These are phyloP conservation scores for Protomyces gravidus DNA, from an alignment of 1,139 yeast species.

Conservation along the genomic window DNA sequence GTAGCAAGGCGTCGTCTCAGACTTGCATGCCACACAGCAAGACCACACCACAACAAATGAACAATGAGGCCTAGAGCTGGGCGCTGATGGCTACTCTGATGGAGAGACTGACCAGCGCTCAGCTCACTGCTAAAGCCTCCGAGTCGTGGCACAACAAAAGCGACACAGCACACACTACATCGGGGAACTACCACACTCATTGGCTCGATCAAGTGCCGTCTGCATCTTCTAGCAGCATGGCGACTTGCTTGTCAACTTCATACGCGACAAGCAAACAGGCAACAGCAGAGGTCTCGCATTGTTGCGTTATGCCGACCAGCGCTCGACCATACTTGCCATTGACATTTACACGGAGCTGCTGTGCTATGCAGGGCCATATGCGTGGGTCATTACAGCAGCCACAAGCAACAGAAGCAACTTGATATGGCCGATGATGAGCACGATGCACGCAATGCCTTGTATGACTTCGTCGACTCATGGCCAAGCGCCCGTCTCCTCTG, in stretches of 20 bases:
- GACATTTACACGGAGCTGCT: conserved; percentile 65
- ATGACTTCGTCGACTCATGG: conserved; percentile 22
- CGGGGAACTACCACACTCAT: conserved; percentile 63
- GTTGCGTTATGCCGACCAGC: conserved; percentile 74
- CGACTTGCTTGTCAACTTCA: conserved; percentile 67
- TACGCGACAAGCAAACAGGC: conserved; percentile 66
- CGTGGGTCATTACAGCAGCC: conserved; percentile 70
- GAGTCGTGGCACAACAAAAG: conserved; percentile 43
- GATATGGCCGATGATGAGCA: conserved; percentile 30
- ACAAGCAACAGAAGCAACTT: conserved; percentile 43
- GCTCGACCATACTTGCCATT: conserved; percentile 77
- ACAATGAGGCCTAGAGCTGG: not conserved
- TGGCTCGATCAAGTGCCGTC: conserved; percentile 70
- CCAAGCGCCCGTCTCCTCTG: not conserved
- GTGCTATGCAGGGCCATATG: conserved; percentile 56
- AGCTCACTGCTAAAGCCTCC: conserved; percentile 23
- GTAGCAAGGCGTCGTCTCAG: not conserved
- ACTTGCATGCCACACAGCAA: no score
- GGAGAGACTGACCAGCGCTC: conserved; percentile 25
- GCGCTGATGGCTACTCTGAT: conserved; percentile 1
- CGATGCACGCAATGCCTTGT: conserved; percentile 24
- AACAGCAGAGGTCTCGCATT: conserved; percentile 73
- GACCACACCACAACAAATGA: not conserved
- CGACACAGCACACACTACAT: conserved; percentile 57
- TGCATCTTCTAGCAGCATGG: conserved; percentile 87